These are phyloP conservation scores for Mycena latifolia DNA, from an alignment of 768 basidiomycete species.

Conservation along the genomic window DNA sequence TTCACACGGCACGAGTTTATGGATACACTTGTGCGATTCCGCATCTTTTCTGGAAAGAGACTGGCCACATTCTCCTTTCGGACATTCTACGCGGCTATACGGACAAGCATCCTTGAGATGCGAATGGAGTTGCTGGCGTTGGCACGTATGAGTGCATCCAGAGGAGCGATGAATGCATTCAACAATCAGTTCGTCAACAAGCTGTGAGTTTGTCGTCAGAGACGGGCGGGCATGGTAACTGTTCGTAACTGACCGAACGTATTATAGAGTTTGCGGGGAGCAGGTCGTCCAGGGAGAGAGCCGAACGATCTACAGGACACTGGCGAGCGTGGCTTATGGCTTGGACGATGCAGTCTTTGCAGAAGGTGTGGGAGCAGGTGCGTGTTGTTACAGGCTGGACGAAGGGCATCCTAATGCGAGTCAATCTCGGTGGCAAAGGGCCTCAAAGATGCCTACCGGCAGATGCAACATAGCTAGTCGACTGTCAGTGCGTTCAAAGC, in stretches of 20 bases:
- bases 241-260: constrained; percentile 67
- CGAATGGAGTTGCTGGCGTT: constrained; percentile 72
- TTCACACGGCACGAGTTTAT: constrained; percentile 53
- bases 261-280: constrained; percentile 80
- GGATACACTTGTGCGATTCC: constrained; percentile 52
- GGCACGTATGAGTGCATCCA: constrained; percentile 74
- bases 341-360: constrained; percentile 80
- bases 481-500: neutral
- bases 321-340: constrained; percentile 76
- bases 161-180: constrained; percentile 71
- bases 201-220: constrained; percentile 53
- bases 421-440: constrained; percentile 25
- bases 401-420: constrained; percentile 70
- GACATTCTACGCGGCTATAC: constrained; percentile 67
- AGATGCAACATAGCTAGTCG: constrained; percentile 80
- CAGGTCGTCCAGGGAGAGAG: constrained; percentile 70
- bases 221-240: constrained; percentile 1
- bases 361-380: constrained; percentile 90
- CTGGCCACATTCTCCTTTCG: constrained; percentile 59
- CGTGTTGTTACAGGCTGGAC: constrained; percentile 79
- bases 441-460: constrained; percentile 58
- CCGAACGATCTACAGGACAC: constrained; percentile 89
- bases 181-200: constrained; percentile 86
- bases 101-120: constrained; percentile 75
- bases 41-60: constrained; percentile 60